A percentile compares a stretch with the other conserved stretches of the same genome.
Evolutionary conservation across 2,329 filamentous ascomycete species (phyloP).

Genomic region (Colletotrichum phormii): DNA sequence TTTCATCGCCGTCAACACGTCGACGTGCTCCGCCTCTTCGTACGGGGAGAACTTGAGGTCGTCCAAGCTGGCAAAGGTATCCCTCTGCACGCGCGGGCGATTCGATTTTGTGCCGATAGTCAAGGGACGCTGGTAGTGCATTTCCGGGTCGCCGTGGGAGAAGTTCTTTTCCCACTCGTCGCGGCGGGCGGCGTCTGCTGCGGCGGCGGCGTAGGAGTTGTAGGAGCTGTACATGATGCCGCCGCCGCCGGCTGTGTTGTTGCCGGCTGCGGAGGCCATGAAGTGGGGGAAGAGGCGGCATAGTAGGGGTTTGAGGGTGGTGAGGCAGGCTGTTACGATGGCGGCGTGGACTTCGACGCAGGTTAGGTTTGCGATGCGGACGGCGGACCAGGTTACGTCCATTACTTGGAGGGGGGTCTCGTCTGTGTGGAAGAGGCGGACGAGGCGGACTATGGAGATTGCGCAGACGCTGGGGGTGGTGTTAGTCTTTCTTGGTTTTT

Average conservation of each 20-base stretch:
- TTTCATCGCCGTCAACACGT: conserved; percentile 3
- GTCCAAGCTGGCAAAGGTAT: conserved; percentile 21
- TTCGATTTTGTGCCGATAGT: conserved; percentile 38
- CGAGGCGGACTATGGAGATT: conserved; percentile 48
- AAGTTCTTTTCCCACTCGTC: conserved; percentile 33
- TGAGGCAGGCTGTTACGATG: conserved; percentile 50
- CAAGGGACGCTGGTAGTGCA: conserved; percentile 32
- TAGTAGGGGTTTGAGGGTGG: conserved; percentile 51
- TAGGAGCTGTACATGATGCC: neutral
- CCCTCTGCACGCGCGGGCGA: conserved; percentile 5
- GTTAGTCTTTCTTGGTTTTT: conserved; percentile 1
- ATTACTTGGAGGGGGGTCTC: conserved; percentile 16
- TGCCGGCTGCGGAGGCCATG: neutral
- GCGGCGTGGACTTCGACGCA: conserved; percentile 49
- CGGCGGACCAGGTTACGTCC: conserved; percentile 44
- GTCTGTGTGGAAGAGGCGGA: conserved; percentile 40
- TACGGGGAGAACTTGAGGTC: neutral
- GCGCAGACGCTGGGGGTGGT: conserved; percentile 47
- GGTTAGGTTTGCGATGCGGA: conserved; percentile 49
- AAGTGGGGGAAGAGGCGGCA: conserved; percentile 48
- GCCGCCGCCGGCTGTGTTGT: neutral
- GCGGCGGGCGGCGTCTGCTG: conserved; percentile 14
- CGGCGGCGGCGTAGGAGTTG: neutral
- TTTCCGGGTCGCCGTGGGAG: conserved; percentile 9
- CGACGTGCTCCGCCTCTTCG: neutral